Percentiles rank a stretch among this genome's conserved stretches.
Conservation (phyloP, 2,329 filamentous ascomycete genomes). For the Xylaria sp. region DNA sequence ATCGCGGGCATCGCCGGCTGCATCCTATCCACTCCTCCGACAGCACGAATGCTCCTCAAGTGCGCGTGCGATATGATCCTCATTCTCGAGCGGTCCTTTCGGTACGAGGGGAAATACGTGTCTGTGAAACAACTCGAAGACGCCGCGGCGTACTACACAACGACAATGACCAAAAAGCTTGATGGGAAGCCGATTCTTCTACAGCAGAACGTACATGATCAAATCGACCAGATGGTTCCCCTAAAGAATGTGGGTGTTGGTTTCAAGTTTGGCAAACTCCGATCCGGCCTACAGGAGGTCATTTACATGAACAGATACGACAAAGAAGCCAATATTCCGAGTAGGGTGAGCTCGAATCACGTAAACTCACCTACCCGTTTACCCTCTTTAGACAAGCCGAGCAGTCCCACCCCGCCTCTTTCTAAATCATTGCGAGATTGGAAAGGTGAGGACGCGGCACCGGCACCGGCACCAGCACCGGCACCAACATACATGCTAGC, state of each 20-base stretch:
- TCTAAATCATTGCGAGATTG: slow-evolving; percentile 5
- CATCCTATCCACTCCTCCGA: slow-evolving; percentile 25
- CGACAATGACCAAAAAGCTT: slow-evolving; percentile 17
- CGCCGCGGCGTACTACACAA: slow-evolving; percentile 31
- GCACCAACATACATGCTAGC: background rate
- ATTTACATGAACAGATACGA: slow-evolving; percentile 34
- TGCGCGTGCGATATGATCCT: slow-evolving; percentile 35
- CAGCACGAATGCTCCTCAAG: slow-evolving; percentile 33
- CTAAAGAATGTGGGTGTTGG: slow-evolving; percentile 23
- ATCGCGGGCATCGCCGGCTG: slow-evolving; percentile 22
- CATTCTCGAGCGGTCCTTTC: slow-evolving; percentile 31
- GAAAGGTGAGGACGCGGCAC: background rate
- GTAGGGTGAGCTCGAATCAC: slow-evolving; percentile 22
- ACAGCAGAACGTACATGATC: slow-evolving; percentile 28
- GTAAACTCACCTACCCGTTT: background rate
- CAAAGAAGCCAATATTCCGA: slow-evolving; percentile 9
- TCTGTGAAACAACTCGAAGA: slow-evolving; percentile 35
- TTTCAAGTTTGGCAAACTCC: slow-evolving; percentile 29
- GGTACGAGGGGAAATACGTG: slow-evolving; percentile 30
- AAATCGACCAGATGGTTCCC: slow-evolving; percentile 25
- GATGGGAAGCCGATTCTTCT: slow-evolving; percentile 17
- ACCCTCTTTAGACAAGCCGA: slow-evolving; percentile 3
- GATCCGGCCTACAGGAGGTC: slow-evolving; percentile 25
- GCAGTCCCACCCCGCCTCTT: background rate
- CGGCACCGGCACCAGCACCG: background rate